Evolutionary conservation across 371 early-diverging fungal genomes (phyloP), one percentile per base, ranked within the genome.

Genomic region (Rhizopus delemar): DNA sequence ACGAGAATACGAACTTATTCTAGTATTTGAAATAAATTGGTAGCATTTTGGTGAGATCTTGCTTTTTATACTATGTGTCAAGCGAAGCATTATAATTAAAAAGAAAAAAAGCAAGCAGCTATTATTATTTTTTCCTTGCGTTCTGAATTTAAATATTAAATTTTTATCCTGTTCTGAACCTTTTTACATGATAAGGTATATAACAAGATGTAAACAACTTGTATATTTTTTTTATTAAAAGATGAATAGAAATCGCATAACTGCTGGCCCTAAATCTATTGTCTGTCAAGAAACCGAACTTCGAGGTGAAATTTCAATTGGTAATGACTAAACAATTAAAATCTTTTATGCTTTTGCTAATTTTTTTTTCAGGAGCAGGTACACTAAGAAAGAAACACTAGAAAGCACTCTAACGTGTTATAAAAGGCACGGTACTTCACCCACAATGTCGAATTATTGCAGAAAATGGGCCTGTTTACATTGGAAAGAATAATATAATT

Each of bases 381-480:
- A 62, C 33, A 49, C 34, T n/a, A 34, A 39, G 8, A n/a, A 38
- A 46, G n/a, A 38, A 34, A 9, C n/a, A 29, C 12, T 28, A 35
- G 7, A 3, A 12, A 55, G 11, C 6, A 36, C 15, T 43, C 7
- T 38, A 28, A n/a, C 8, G 16, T 41, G 7, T 57, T 34, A 11
- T 41, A 51, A 31, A 60, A 86, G 85, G 85, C 54, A 88, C 89
- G n/a, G 80, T 90, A 9, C 73, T 92, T 35, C 90, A 90, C 63
- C 93, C 91, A 32, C 87, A 90, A 57, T 87, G 87, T 67, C 75
- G 78, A 36, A 75, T 92, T n/a, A 76, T 84, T 63, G 86, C 88
- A 2, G 87, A 82, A 57, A 81, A 77, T 41, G 93, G 90, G 5
- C 78, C 86, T 5, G 89, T 92, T 45, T 73, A 86, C 15, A 84